phyloP scores from a whole-genome alignment of 225 moss, liverwort and hornwort species.

The Bryoerythrophyllum caledonicum region DNA sequence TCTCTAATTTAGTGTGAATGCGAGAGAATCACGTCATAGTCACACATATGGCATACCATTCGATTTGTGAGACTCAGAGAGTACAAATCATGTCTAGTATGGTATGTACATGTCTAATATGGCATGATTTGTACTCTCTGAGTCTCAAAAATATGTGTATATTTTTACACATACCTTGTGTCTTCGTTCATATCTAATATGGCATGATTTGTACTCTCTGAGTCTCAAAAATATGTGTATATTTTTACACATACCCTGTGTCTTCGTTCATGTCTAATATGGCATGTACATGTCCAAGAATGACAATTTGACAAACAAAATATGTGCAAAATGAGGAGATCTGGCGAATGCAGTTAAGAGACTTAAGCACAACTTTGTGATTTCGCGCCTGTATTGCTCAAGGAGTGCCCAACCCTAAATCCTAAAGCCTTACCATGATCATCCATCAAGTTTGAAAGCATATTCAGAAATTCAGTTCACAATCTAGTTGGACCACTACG shows the following conservation, averaged over 20 bases:
- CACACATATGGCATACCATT: neutral
- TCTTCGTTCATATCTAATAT: too few relatives aligned
- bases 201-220: too few relatives aligned
- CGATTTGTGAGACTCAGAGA: neutral
- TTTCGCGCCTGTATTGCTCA: conserved; percentile 17
- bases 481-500: neutral
- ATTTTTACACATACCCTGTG: too few relatives aligned
- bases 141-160: too few relatives aligned
- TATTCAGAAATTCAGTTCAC: neutral
- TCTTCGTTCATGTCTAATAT: too few relatives aligned
- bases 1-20: neutral
- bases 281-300: neutral
- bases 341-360: neutral
- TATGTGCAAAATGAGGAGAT: conserved; percentile 23
- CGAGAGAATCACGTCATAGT: neutral
- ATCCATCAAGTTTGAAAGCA: neutral
- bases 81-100: neutral
- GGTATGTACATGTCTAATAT: too few relatives aligned
- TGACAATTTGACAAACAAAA: too few relatives aligned
- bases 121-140: too few relatives aligned
- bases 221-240: too few relatives aligned
- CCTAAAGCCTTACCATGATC: neutral
- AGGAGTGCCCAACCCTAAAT: too few relatives aligned
- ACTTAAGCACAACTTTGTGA: conserved; percentile 18
- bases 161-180: too few relatives aligned